phyloP scores from a whole-genome alignment of 352 stramenopile genomes.

The Thraustochytrium sp. region DNA sequence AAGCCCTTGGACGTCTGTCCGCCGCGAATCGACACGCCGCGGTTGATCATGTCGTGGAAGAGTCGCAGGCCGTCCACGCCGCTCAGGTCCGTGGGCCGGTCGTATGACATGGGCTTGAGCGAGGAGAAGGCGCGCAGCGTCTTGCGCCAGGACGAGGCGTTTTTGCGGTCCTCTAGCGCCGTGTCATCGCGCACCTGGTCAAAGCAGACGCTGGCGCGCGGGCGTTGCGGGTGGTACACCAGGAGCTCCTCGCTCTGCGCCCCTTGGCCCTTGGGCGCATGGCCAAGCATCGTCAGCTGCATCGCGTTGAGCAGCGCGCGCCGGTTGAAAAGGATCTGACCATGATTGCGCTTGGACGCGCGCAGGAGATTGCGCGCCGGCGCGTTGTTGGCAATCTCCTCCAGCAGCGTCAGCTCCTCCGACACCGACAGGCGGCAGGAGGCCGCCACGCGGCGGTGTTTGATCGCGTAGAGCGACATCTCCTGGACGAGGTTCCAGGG shows the following conservation, averaged over 20 bases:
- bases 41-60: conserved; percentile 26
- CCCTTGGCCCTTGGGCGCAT: conserved; percentile 14
- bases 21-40: conserved; percentile 18
- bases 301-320: conserved; percentile 34
- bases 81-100: background rate
- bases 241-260: background rate
- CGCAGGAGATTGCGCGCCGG: conserved; percentile 28
- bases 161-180: conserved; percentile 32
- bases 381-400: background rate
- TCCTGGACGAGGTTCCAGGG: conserved; percentile 33
- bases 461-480: conserved; percentile 41
- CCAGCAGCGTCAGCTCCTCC: conserved; percentile 34
- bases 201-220: conserved; percentile 1
- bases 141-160: conserved; percentile 31
- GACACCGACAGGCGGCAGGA: conserved; percentile 7
- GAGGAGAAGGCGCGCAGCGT: conserved; percentile 35
- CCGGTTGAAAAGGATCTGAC: conserved; percentile 33
- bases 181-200: conserved; percentile 31
- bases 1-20: conserved; percentile 55
- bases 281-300: conserved; percentile 19
- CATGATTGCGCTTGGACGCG: conserved; percentile 31
- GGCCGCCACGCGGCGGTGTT: background rate
- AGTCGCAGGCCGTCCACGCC: background rate
- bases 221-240: conserved; percentile 1
- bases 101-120: conserved; percentile 36